A percentile compares a stretch with the other conserved stretches of the same genome.
These are phyloP conservation scores for Terana coerulea DNA, from an alignment of 768 basidiomycete genomes.

Conservation along the genomic window DNA sequence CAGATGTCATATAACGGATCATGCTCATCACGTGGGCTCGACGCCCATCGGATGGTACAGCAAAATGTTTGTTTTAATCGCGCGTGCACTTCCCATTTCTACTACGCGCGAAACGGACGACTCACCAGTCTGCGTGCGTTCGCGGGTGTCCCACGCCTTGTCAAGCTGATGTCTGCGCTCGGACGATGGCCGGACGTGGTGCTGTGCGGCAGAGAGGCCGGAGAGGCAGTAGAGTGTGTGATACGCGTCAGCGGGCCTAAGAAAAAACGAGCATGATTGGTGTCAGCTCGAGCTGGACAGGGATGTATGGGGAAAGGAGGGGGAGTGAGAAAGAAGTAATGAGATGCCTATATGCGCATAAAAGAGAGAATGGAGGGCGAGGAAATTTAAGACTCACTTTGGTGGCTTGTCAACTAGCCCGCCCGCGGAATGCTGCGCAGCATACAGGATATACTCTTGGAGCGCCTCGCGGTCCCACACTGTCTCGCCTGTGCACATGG, in stretches of 20 bases:
- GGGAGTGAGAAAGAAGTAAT: background rate
- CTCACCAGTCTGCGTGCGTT: too few relatives aligned
- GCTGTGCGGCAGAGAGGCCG: slow-evolving; percentile 87
- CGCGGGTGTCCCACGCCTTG: slow-evolving; percentile 18
- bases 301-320: too few relatives aligned
- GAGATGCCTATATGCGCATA: background rate
- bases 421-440: slow-evolving; percentile 81
- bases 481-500: slow-evolving; percentile 17
- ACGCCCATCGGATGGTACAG: too few relatives aligned
- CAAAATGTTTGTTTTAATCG: too few relatives aligned
- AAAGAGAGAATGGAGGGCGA: background rate
- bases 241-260: slow-evolving; percentile 86
- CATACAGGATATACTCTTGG: slow-evolving; percentile 83
- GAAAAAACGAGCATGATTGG: background rate
- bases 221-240: slow-evolving; percentile 93
- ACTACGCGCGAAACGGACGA: too few relatives aligned
- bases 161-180: slow-evolving; percentile 16
- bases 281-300: too few relatives aligned
- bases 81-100: too few relatives aligned
- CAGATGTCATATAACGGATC: too few relatives aligned
- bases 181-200: slow-evolving; percentile 43
- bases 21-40: too few relatives aligned
- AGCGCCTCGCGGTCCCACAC: slow-evolving; percentile 63
- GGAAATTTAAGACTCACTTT: slow-evolving; percentile 50
- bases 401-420: slow-evolving; percentile 95